Evolutionary conservation across 1,284 basidiomycete species (phyloP), one percentile per base, ranked within the genome.

Genomic region (Fomitopsis betulina): DNA sequence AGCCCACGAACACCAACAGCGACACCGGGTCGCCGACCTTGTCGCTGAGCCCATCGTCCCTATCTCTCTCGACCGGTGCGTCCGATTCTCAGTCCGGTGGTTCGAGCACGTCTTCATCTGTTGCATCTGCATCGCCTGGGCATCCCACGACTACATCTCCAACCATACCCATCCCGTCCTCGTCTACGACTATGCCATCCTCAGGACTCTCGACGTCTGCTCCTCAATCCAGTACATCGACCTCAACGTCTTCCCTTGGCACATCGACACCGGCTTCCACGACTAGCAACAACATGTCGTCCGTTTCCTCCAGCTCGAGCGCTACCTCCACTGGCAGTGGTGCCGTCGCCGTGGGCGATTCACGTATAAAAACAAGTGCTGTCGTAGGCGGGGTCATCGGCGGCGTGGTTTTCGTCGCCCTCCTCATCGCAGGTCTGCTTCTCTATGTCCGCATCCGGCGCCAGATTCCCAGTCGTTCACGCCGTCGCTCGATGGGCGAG

Each of bases 381-480:
- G 71, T 75, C 21, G 72, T 66, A 10, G 74, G 74, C 12, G 72
- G 73, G 27, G 69, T 75, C 32, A 60, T 75, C 25, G 74, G 73
- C 25, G 74, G 72, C 30, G 55, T 73, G 17, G 67, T 63, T 9
- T 60, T 69, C 49, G 21, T 59, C 15, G 51, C 67, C 21, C 23
- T 69, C 23, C 62, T 53, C 12, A 57, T 65, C 25, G 61, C 58
- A 6, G 66, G 58, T 12, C n/a, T 53, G 6, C 57, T 72, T 50
- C 57, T 70, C 55, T 64, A 62, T 54, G 65, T 71, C 53, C 64
- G 68, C 42, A 55, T 67, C 47, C 66, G 67, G 49, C 63, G 62
- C 21, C 63, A 63, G 38, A 54, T 47, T 15, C 64, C 62, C 50
- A 55, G 62, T 13, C 62, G 59, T 7, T 60, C 62, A 23, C 63